Percentiles rank a stretch among this genome's conserved stretches.
phyloP scores from a whole-genome alignment of 2,329 filamentous ascomycete genomes.

The Colletotrichum eremochloae region DNA sequence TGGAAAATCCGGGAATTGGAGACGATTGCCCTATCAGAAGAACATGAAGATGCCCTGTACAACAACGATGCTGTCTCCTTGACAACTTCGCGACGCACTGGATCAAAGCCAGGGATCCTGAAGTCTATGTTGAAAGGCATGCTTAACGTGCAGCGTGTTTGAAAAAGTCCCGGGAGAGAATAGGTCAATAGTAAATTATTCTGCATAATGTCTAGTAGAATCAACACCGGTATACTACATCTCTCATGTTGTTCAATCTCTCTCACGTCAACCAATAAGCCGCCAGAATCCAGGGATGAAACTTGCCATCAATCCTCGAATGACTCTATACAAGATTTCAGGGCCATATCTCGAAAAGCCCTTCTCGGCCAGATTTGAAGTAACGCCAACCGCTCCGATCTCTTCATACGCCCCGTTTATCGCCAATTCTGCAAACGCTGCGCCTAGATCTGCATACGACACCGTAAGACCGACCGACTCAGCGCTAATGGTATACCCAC shows the following conservation, averaged over 20 bases:
- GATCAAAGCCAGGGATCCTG: not conserved
- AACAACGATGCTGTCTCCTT: slow-evolving; percentile 27
- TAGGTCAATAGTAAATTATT: not conserved
- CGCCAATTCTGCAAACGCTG: slow-evolving; percentile 32
- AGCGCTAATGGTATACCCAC: slow-evolving; percentile 22
- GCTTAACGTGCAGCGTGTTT: slow-evolving; percentile 28
- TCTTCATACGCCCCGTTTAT: slow-evolving; percentile 13
- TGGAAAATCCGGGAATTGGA: slow-evolving; percentile 42
- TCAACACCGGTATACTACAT: not conserved
- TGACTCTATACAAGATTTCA: slow-evolving; percentile 8
- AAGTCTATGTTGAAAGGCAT: slow-evolving; percentile 17
- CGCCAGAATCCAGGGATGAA: slow-evolving; percentile 30
- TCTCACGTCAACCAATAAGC: not conserved
- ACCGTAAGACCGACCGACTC: slow-evolving; percentile 9
- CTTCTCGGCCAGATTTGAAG: slow-evolving; percentile 1
- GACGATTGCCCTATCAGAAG: slow-evolving; percentile 10
- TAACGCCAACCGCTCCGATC: slow-evolving; percentile 10
- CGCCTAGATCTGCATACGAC: slow-evolving; percentile 30
- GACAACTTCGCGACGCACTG: slow-evolving; percentile 23
- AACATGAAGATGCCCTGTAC: slow-evolving; percentile 13
- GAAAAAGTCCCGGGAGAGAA: not conserved
- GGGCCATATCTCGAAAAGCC: slow-evolving; percentile 21
- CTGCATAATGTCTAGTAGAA: not conserved
- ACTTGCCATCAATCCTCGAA: slow-evolving; percentile 27
- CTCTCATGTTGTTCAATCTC: no score